Base-by-base conservation (phyloP, 306 rosid genomes). In the Vigna unguiculata region DNA sequence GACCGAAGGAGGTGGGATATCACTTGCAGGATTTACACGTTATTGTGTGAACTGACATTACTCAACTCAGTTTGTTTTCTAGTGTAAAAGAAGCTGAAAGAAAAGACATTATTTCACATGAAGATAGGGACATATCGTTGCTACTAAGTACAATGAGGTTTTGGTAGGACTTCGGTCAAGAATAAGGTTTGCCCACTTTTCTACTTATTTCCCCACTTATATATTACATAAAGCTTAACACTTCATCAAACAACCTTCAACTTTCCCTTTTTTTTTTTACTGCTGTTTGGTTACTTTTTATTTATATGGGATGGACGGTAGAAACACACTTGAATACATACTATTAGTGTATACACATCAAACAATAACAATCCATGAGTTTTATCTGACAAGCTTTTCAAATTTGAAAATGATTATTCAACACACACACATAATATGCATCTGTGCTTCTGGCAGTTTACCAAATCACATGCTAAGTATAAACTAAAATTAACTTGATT, bases 1-100 rank as follows among this genome's bases (percentile, higher is more conserved):
- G 46, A 70, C 13, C 69, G n/a, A 71, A 45, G 11, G 47, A 59
- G 45, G 9, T 41, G 73, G 20, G 51, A 19, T 24, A 66, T 71
- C 41, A 67, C 59, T 59, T 83, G 79, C 77, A 75, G 81, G 54
- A 59, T 68, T 76, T 84, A 46, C 86, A 79, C 85, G 88, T 77
- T 68, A 74, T 51, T 48, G 74, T 78, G 83, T 66, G 25, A 77
- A 67, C 48, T 75, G 60, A n/a, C 65, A 46, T 61, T 21, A 53
- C 53, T 58, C 40, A 61, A 76, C 21, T 52, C 69, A 79, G 74
- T 20, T 73, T 77, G 81, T 87, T 82, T 70, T 75, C 43, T 79
- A 47, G 88, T 72, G 85, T 63, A 80, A 78, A 82, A 78, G 46
- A 72, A 81, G 79, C 55, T 70, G 81, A 65, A 74, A 78, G 48